phyloP scores from a whole-genome alignment of 768 basidiomycete species.

The Strobilomyces echinocephalus region DNA sequence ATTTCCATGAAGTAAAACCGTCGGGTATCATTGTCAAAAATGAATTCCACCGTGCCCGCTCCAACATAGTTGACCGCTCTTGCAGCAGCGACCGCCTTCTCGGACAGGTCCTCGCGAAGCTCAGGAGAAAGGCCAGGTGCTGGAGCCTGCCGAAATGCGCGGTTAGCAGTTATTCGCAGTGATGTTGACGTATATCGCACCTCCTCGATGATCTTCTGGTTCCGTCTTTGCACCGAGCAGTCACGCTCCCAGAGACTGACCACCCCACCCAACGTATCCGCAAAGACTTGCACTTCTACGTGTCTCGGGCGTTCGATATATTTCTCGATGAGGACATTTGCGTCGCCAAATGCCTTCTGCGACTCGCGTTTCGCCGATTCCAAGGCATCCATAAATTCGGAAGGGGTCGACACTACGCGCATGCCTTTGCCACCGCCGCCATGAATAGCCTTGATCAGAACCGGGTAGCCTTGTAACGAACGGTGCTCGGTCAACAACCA shows the following conservation, averaged over 20 bases:
- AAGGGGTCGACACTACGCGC: slow-evolving; percentile 68
- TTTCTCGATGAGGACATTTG: slow-evolving; percentile 83
- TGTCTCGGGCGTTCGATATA: slow-evolving; percentile 85
- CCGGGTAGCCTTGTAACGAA: slow-evolving; percentile 65
- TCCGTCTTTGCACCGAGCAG: slow-evolving; percentile 85
- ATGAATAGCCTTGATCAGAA: slow-evolving; percentile 94
- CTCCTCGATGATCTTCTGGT: slow-evolving; percentile 96
- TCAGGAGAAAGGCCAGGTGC: slow-evolving; percentile 82
- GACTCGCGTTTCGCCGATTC: slow-evolving; percentile 89
- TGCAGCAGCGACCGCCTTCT: slow-evolving; percentile 90
- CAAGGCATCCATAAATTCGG: slow-evolving; percentile 74
- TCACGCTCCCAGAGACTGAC: slow-evolving; percentile 97
- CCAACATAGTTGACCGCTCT: slow-evolving; percentile 88
- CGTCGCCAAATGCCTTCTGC: slow-evolving; percentile 80
- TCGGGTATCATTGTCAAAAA: slow-evolving; percentile 86
- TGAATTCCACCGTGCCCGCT: slow-evolving; percentile 94
- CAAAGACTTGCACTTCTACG: slow-evolving; percentile 94
- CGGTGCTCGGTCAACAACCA: not conserved
- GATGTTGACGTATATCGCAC: slow-evolving; percentile 28
- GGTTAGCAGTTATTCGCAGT: not conserved
- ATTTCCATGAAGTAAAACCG: slow-evolving; percentile 97
- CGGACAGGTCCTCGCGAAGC: slow-evolving; percentile 73
- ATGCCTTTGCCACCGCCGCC: slow-evolving; percentile 97
- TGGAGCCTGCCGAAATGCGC: slow-evolving; percentile 57
- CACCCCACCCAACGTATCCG: slow-evolving; percentile 70